Percentiles rank a stretch among this genome's conserved stretches.
These are phyloP conservation scores for Carex pumila DNA, from an alignment of 176 grass and related monocot species.

Conservation along the genomic window DNA sequence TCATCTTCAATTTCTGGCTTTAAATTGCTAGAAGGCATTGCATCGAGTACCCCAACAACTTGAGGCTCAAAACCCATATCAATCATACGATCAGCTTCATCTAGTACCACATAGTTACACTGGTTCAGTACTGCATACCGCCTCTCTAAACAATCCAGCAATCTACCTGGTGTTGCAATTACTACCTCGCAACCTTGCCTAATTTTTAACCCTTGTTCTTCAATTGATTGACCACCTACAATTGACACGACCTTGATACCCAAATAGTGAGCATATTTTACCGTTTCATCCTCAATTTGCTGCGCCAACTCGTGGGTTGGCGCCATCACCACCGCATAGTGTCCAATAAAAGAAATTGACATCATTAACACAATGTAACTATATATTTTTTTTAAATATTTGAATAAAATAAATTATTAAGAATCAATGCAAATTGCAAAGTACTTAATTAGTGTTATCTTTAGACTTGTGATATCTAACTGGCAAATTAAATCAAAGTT, in stretches of 20 bases:
- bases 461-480: too few relatives aligned
- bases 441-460: too few relatives aligned
- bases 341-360: too few relatives aligned
- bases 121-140: conserved; percentile 95
- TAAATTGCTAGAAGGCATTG: conserved; percentile 96
- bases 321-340: conserved; percentile 98
- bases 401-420: too few relatives aligned
- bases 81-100: conserved; percentile 99
- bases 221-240: conserved; percentile 94
- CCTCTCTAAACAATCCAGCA: conserved; percentile 95
- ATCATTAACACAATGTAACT: too few relatives aligned
- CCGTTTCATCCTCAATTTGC: conserved; percentile 96
- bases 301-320: conserved; percentile 95
- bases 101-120: conserved; percentile 95
- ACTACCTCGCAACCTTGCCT: conserved; percentile 96
- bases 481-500: too few relatives aligned
- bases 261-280: conserved; percentile 89
- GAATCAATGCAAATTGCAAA: too few relatives aligned
- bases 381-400: too few relatives aligned
- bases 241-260: conserved; percentile 95
- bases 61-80: conserved; percentile 99
- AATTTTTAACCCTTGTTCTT: conserved; percentile 93
- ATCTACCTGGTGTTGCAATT: conserved; percentile 85
- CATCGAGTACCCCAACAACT: conserved; percentile 88
- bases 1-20: conserved; percentile 99